Evolutionary conservation across 768 basidiomycete genomes (phyloP).

Genomic region (Suillus hirtellus): DNA sequence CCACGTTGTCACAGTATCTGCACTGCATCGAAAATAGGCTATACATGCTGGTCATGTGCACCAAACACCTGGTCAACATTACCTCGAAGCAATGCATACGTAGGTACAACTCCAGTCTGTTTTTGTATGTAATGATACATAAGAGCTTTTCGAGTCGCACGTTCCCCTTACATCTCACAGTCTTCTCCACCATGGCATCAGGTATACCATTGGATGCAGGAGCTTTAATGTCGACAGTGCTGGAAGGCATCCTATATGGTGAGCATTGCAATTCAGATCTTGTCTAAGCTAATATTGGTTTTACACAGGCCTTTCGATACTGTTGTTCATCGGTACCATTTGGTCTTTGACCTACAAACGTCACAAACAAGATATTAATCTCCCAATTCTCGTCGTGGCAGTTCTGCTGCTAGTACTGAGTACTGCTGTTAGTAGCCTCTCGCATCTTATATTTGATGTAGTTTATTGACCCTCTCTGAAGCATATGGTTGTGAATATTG

Average conservation of each 20-base stretch:
- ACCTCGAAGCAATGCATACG: background rate
- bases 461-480: background rate
- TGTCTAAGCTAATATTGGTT: background rate
- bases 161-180: background rate
- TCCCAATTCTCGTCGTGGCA: conserved; percentile 18
- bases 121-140: background rate
- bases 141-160: background rate
- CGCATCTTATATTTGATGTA: background rate
- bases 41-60: background rate
- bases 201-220: background rate
- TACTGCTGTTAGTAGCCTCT: conserved; percentile 20
- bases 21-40: background rate
- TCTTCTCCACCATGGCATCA: background rate
- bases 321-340: conserved; percentile 35
- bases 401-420: conserved; percentile 22
- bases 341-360: conserved; percentile 21
- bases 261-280: background rate
- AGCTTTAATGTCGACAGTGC: background rate
- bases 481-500: conserved; percentile 20
- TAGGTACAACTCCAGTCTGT: background rate
- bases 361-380: conserved; percentile 12
- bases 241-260: background rate
- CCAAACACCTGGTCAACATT: background rate
- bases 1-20: background rate
- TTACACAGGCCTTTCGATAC: conserved; percentile 33